Conservation (phyloP, 495 filamentous ascomycete species). For the Penicillium cataractarum region DNA sequence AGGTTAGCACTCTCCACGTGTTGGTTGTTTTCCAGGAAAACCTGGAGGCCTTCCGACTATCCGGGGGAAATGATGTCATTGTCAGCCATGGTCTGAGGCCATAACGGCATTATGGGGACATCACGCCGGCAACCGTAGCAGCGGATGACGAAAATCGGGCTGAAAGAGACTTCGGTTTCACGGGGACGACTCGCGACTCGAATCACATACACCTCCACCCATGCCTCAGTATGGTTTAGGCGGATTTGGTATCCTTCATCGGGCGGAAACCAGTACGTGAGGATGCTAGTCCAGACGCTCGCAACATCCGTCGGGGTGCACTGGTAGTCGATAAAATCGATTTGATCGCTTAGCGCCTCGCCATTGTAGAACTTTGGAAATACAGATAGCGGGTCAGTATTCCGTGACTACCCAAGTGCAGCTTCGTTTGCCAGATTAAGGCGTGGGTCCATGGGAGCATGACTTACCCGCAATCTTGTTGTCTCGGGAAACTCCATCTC, state of each 20-base stretch:
- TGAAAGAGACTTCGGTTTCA: background rate
- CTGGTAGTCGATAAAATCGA: background rate
- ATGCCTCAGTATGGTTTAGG: background rate
- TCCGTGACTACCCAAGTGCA: background rate
- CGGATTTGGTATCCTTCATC: constrained; percentile 5
- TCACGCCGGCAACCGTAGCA: no score
- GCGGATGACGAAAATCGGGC: background rate
- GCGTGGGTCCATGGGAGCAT: background rate
- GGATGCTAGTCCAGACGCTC: constrained; percentile 8
- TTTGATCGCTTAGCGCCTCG: constrained; percentile 1
- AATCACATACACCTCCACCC: constrained; percentile 6
- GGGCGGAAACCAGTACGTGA: constrained; percentile 2
- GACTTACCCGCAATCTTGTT: background rate
- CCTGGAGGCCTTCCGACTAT: background rate
- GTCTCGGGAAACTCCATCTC: background rate
- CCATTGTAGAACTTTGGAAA: background rate
- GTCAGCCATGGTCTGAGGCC: background rate
- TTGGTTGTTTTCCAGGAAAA: background rate
- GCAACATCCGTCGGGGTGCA: background rate
- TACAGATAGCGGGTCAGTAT: background rate
- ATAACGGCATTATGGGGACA: no score
- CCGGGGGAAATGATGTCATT: constrained; percentile 6
- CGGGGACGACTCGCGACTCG: background rate
- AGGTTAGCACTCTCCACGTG: background rate
- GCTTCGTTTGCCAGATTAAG: background rate